Base-by-base conservation (phyloP, 192 early-diverging fungal genomes). In the Phycomyces blakesleeanus region DNA sequence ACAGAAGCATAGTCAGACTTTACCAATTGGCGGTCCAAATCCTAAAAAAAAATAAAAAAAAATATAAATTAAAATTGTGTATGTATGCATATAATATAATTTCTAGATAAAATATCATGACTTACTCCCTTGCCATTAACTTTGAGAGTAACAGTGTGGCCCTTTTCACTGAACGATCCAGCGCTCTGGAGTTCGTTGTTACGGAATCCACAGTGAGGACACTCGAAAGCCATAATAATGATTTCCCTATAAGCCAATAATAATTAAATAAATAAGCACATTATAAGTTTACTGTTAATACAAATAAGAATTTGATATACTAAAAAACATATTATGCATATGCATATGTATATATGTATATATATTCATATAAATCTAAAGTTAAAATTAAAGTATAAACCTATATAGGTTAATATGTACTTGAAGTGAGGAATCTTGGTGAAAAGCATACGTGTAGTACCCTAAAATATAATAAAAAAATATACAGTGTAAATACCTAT, bases 361-460 rank as follows among this genome's bases (percentile, higher is more conserved):
- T n/a, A n/a, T n/a, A n/a, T n/a, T n/a, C n/a, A n/a, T n/a, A n/a
- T n/a, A n/a, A n/a, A n/a, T n/a, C n/a, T n/a, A n/a, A n/a, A n/a
- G n/a, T n/a, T n/a, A n/a, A n/a, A n/a, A n/a, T n/a, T n/a, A n/a
- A n/a, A n/a, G n/a, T n/a, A n/a, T n/a, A n/a, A n/a, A n/a, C n/a
- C n/a, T n/a, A n/a, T n/a, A n/a, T n/a, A n/a, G n/a, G n/a, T n/a
- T n/a, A n/a, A n/a, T n/a, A n/a, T n/a, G n/a, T 96, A 92, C 66
- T 87, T 85, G 77, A 96, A 97, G 77, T 97, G 93, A 49, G 95
- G 94, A 60, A 97, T 92, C 50, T 85, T 84, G 11, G 95, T 96
- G 53, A 97, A 79, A 40, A 97, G 77, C 27, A 97, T 77, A 53
- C 89, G 82, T 56, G 93, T 95, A 9, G 67, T 85, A 59, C 95